Base-by-base conservation (phyloP, 805 yeast genomes). In the Candida morakotiae region DNA sequence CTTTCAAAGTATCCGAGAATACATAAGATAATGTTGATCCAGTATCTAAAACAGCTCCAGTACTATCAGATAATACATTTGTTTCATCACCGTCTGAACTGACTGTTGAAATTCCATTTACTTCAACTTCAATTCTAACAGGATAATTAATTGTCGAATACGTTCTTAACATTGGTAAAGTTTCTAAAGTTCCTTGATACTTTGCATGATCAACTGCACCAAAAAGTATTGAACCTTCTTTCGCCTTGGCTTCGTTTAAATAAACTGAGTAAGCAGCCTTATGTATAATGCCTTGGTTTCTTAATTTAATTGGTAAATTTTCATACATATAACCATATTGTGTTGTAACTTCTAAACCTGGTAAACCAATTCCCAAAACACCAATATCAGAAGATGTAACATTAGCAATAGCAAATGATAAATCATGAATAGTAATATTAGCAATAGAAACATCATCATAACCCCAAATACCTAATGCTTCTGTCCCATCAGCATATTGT, bases 381-480 rank as follows among this genome's bases (percentile, higher is more conserved):
- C 94, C 91, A 41, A 72, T 61, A 7, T 77, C 56, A 3, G 89
- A 78, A 43, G 78, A 76, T 2, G 87, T 75, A 24, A 58, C 56
- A 51, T 77, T 77, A 2, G 85, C 94, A 17, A 87, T 77, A 1
- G 94, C 96, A 56, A 88, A 73, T 4, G 87, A 76, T 21, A 83
- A 60, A 39, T 67, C 62, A 0, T 64, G 43, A 9, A 85, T 62
- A 2, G 67, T 57, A 10, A 69, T 56, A 34, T 67, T 75, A 31
- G 79, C 77, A 37, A 85, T 48, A 2, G 48, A 42, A 4, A 88
- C 67, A 27, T 64, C 61, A 50, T 88, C 96, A 31, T 67, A 59
- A 14, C 85, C 94, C 79, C 79, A 76, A 30, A 58, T 39, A 17
- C 82, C 82, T 6, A 38, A 35, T 3, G 80, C 80, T 34, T 48